These are phyloP conservation scores for Panellus pusillus DNA, from an alignment of 768 basidiomycete species.

Conservation along the genomic window DNA sequence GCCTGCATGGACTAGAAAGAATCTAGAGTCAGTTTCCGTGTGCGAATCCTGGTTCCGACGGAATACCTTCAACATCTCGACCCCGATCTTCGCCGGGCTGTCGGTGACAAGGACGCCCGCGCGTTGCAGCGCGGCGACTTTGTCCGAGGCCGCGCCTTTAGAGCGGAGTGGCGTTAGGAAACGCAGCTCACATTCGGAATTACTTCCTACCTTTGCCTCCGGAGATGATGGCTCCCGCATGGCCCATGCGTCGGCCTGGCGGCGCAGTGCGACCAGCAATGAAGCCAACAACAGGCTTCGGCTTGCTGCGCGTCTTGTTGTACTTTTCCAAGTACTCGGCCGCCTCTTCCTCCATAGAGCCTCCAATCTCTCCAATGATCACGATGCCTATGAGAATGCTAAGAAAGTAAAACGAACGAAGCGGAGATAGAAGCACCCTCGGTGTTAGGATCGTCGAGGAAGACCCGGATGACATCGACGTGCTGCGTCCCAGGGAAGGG, in stretches of 20 bases:
- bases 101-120: slow-evolving; percentile 94
- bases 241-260: slow-evolving; percentile 97
- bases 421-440: slow-evolving; percentile 56
- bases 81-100: slow-evolving; percentile 94
- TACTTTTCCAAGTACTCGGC: slow-evolving; percentile 92
- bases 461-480: slow-evolving; percentile 92
- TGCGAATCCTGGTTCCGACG: too few species aligned
- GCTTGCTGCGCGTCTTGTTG: slow-evolving; percentile 83
- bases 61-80: slow-evolving; percentile 80
- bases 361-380: slow-evolving; percentile 98
- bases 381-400: slow-evolving; percentile 71
- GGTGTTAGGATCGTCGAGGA: slow-evolving; percentile 92
- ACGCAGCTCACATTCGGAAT: neutral
- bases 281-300: slow-evolving; percentile 97
- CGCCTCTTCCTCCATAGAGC: slow-evolving; percentile 99
- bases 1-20: slow-evolving; percentile 69
- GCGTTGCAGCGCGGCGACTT: slow-evolving; percentile 85
- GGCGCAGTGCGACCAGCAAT: slow-evolving; percentile 98
- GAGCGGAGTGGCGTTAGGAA: slow-evolving; percentile 1
- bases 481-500: slow-evolving; percentile 97
- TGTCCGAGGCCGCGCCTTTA: slow-evolving; percentile 86
- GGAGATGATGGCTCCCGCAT: slow-evolving; percentile 96
- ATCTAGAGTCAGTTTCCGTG: too few species aligned
- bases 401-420: slow-evolving; percentile 2
- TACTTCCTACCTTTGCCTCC: slow-evolving; percentile 83